These are phyloP conservation scores for Malus hybrid DNA, from an alignment of 331 rosid species.

Conservation along the genomic window DNA sequence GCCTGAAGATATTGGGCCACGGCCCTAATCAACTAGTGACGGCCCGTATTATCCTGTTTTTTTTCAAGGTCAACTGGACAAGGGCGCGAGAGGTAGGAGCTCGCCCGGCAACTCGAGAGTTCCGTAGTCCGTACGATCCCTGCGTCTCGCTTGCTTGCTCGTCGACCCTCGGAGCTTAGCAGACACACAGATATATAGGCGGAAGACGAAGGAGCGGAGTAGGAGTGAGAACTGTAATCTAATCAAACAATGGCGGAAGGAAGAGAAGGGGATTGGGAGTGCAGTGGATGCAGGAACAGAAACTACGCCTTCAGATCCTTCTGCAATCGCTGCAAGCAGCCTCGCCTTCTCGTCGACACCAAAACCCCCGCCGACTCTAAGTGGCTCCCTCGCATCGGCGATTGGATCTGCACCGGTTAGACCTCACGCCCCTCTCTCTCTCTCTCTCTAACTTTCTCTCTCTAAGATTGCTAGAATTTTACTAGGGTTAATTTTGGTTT, in stretches of 20 bases:
- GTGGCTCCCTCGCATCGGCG: slow-evolving; percentile 97
- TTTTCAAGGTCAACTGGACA: not conserved
- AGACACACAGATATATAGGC: not conserved
- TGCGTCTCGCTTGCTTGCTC: not conserved
- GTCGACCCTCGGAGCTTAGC: not conserved
- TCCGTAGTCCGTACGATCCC: not conserved
- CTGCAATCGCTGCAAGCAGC: slow-evolving; percentile 96
- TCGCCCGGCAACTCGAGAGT: not conserved
- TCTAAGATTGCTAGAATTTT: not conserved
- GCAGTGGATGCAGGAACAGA: slow-evolving; percentile 76
- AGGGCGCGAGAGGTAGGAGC: not conserved
- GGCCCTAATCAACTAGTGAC: not conserved
- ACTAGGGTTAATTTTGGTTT: not conserved
- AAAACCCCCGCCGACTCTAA: slow-evolving; percentile 93
- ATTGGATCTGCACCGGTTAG: slow-evolving; percentile 99
- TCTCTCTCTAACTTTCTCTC: not conserved
- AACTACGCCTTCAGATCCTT: slow-evolving; percentile 98
- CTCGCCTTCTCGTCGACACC: slow-evolving; percentile 84
- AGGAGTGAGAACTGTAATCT: not conserved
- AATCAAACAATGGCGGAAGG: slow-evolving; percentile 55
- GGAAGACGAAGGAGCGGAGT: not conserved
- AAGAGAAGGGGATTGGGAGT: slow-evolving; percentile 96
- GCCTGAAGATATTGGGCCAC: not conserved
- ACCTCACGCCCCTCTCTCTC: not conserved
- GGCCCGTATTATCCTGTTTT: not conserved